Evolutionary conservation across 2,329 filamentous ascomycete genomes (phyloP), one percentile per base, ranked within the genome.

Genomic region (Botrytis fabae): DNA sequence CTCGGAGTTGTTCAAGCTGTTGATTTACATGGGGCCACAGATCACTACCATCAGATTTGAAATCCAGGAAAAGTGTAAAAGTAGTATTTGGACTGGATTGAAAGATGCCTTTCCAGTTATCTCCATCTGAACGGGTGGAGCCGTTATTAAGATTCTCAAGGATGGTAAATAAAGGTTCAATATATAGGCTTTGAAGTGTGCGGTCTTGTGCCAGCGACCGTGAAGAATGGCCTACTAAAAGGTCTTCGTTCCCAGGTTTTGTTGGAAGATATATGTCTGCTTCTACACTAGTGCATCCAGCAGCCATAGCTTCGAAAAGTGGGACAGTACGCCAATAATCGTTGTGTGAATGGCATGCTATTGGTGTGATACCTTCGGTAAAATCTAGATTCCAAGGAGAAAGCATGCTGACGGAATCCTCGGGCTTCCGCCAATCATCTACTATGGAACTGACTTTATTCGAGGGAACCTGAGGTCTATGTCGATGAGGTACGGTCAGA

Each of bases 261-360:
- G 89, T 86, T 70, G 86, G 84, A 51, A 90, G 80, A 86, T 87
- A 90, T 40, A 90, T 87, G 80, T 91, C 88, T 3, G 87, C 88
- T 81, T 91, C 89, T 2, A 87, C 85, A 4, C 85, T 85, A 5
- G 86, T 83, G 57, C 87, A 87, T 14, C 89, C 89, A 64, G 86
- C 84, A 7, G 85, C 85, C 44, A 92, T 80, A 18, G 86, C 89
- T 8, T 83, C 83, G 54, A 84, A 85, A 64, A 85, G 82, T 46
- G 84, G 84, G 0, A 84, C 78, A 60, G 82, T 80, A 73, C 83
- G 81, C 83, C 83, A 85, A 78, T 90, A 90, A 76, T 90, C 88
- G 78, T 90, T 91, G 79, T 89, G 85, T 35, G 83, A 85, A 35
- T 62, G 42, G 4, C 68, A 70, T 70, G 40, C 28, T 18, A 62